Base-by-base conservation (phyloP, 148 eudicot genomes). In the Pouteria glomerata region DNA sequence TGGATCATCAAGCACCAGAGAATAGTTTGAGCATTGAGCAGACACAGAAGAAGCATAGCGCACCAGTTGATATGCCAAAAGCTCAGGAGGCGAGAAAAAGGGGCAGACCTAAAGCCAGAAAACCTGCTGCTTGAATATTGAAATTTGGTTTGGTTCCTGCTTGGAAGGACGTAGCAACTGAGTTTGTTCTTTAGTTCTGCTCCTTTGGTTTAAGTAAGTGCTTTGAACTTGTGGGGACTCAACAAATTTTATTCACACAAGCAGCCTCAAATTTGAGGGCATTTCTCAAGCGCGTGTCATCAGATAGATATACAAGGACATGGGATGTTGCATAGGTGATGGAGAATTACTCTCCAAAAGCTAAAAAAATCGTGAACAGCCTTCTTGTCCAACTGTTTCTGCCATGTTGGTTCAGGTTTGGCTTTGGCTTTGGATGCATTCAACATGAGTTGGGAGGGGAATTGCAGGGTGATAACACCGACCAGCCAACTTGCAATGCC, bases 91-190 rank as follows among this genome's bases (percentile, higher is more conserved):
- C 44, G 61, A 33, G 57, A 6, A 58, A 59, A 68, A 75, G 77
- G 44, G 76, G 75, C 31, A 72, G 80, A 73, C 26, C 65, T 4
- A 79, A 47, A 64, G 69, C 18, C n/a, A 65, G 45, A 29, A 64
- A 68, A 45, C 51, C 64, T 63, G 56, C 52, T 35, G 6, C 62
- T n/a, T 75, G 78, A 81, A 26, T 48, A 56, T 57, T 33, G 26
- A 6, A 60, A 52, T 63, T 23, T 21, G 8, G 55, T 27, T 4
- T 4, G 8, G 57, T 48, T 39, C 16, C 39, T 37, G 12, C 63
- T 8, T 31, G 39, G 35, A 69, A 61, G 14, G 11, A n/a, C 24
- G 62, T 62, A 35, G n/a, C n/a, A n/a, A n/a, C n/a, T n/a, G n/a
- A n/a, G n/a, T n/a, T n/a, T n/a, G n/a, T n/a, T n/a, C n/a, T n/a